Evolutionary conservation across 306 rosid species (phyloP), one percentile per base, ranked within the genome.

Genomic region (Macrotyloma uniflorum): DNA sequence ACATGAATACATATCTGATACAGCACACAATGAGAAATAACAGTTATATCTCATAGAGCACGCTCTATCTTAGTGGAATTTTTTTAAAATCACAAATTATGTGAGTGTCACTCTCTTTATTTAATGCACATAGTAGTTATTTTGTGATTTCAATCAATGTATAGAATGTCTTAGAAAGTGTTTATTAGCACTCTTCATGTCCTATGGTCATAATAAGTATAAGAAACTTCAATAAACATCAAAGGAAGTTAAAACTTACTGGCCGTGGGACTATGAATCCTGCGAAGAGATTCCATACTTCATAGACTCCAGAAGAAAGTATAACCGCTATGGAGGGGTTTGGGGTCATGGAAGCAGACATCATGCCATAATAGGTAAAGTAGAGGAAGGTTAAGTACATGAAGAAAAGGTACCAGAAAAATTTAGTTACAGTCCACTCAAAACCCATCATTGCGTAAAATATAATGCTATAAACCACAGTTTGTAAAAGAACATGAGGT

Each of bases 321-420:
- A 85, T 66, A 53, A 53, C 20, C 5, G 86, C 68, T 5, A 81
- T 63, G 61, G 54, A 66, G 54, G 70, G 85, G 71, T 75, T 85
- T 3, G 89, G 89, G 11, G 89, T 78, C 40, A 85, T 53, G 35
- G 91, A 88, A 40, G 54, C 77, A 0, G 79, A 35, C 91, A 88
- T 88, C 91, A 86, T 86, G 61, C 91, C 91, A 63, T 79, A 88
- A 76, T 74, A 88, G 53, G 91, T 88, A 26, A 59, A 88, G 75
- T 83, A 88, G 53, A 85, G 54, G 55, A 82, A 75, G 47, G 79
- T 85, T 81, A 85, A 67, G 74, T 75, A 88, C 85, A 83, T 81
- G 75, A 85, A 81, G 62, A 83, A 88, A 0, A 85, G 42, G 72
- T 79, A 75, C 91, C 91, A 85, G 1, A 67, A 47, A 54, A 83